Evolutionary conservation across 75 land plant genomes (phyloP), one percentile per base, ranked within the genome.

Genomic region (Selaginella moellendorffii): DNA sequence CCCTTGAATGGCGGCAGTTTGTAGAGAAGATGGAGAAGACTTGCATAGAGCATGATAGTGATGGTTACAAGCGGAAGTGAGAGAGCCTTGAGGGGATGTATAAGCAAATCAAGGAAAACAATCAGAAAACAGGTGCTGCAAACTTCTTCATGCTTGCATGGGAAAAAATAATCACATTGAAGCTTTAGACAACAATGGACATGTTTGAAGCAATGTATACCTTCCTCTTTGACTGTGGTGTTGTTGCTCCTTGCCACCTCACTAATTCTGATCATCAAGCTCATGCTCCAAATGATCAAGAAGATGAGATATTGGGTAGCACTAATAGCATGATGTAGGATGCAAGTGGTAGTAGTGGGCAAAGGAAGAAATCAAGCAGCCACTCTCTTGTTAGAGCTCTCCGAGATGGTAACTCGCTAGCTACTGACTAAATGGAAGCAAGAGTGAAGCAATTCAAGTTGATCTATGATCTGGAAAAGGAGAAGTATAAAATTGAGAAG

Each of bases 131-230:
- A 36, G 46, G 46, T 36, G 46, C 14, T 36, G 46, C 46, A 36
- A 36, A 36, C 46, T 36, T 36, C 46, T 36, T 36, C 46, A 36
- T 36, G 46, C 46, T 36, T 36, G 46, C 46, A 36, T 36, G 46
- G 46, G 46, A 36, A 36, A 14, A 36, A 36, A 14, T 36, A 36
- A 14, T 36, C 46, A 14, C 46, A 14, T 36, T 36, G 46, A 36
- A 36, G 46, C 46, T 36, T 36, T 14, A 5, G 46, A 36, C 46
- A 36, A 36, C 14, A 14, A 36, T 36, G 46, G 46, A 36, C 46
- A 36, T 36, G 46, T 36, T 36, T 14, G 14, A 36, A 36, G 46
- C 46, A 36, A 36, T 36, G 46, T 5, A 36, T 36, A 14, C 46
- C 46, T 36, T 36, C 46, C 46, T 36, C 46, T 36, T 36, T 36